phyloP scores from a whole-genome alignment of 495 filamentous ascomycete genomes.

The Aspergillus wentii region DNA sequence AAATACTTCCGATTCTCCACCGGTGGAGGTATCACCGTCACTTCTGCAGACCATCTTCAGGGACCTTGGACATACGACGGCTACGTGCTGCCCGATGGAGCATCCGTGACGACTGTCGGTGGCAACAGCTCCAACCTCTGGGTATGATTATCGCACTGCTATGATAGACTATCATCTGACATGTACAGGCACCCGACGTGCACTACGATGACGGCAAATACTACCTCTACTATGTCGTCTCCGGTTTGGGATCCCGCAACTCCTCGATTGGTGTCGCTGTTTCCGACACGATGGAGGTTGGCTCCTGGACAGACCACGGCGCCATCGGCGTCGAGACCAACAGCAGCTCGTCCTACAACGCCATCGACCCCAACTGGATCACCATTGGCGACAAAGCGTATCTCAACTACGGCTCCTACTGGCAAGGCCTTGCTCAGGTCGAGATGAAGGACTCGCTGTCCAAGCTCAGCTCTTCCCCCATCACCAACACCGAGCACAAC shows the following conservation, averaged over 20 bases:
- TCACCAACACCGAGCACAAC: slow-evolving; percentile 53
- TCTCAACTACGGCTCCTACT: slow-evolving; percentile 67
- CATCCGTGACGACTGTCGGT: slow-evolving; percentile 51
- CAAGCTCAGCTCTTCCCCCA: slow-evolving; percentile 26
- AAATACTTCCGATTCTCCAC: slow-evolving; percentile 73
- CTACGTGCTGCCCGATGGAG: slow-evolving; percentile 50
- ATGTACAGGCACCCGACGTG: slow-evolving; percentile 61
- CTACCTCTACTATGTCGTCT: slow-evolving; percentile 70
- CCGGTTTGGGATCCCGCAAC: slow-evolving; percentile 57
- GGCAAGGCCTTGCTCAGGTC: slow-evolving; percentile 62
- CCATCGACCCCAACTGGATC: slow-evolving; percentile 66
- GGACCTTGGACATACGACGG: slow-evolving; percentile 64
- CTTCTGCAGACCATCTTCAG: slow-evolving; percentile 49
- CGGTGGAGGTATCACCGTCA: slow-evolving; percentile 53
- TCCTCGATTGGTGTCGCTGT: slow-evolving; percentile 66
- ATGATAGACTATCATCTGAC: slow-evolving; percentile 1
- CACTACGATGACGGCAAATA: slow-evolving; percentile 50
- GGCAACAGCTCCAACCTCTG: slow-evolving; percentile 54
- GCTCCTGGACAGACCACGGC: slow-evolving; percentile 53
- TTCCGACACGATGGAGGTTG: slow-evolving; percentile 53
- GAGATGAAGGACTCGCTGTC: slow-evolving; percentile 42
- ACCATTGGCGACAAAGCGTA: slow-evolving; percentile 39
- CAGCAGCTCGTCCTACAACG: slow-evolving; percentile 51
- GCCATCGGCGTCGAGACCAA: slow-evolving; percentile 47
- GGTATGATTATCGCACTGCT: slow-evolving; percentile 32